These are phyloP conservation scores for Sordariomycetes sp. DNA, from an alignment of 2,329 filamentous ascomycete genomes.

Conservation along the genomic window DNA sequence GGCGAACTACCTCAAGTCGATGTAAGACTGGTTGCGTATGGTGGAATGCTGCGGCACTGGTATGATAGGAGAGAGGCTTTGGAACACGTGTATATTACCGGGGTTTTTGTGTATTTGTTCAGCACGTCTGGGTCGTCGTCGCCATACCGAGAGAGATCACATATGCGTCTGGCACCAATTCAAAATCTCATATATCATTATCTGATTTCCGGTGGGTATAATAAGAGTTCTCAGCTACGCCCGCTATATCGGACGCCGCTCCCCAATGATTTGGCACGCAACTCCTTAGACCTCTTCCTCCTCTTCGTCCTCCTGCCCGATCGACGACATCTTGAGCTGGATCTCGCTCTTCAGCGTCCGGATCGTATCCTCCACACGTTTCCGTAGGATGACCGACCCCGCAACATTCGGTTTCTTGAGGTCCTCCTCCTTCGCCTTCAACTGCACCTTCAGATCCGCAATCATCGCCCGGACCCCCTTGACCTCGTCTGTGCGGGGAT, in stretches of 20 bases:
- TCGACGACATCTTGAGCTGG: slow-evolving; percentile 31
- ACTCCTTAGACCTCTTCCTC: slow-evolving; percentile 4
- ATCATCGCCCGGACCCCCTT: slow-evolving; percentile 46
- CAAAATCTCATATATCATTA: background rate
- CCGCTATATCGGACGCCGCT: background rate
- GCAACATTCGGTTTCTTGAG: slow-evolving; percentile 19
- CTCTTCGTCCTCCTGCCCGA: slow-evolving; percentile 17
- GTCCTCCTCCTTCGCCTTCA: slow-evolving; percentile 28
- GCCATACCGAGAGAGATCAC: background rate
- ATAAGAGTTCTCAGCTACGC: background rate
- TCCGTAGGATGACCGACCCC: slow-evolving; percentile 35
- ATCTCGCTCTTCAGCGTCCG: slow-evolving; percentile 33
- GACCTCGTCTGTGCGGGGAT: slow-evolving; percentile 35
- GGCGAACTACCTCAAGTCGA: slow-evolving; percentile 72
- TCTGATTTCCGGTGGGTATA: background rate
- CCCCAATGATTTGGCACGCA: background rate
- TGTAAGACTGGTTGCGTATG: slow-evolving; percentile 35
- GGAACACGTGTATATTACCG: background rate
- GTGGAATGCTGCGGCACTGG: background rate
- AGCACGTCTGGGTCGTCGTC: background rate
- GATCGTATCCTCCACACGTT: slow-evolving; percentile 38
- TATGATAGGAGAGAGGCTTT: background rate
- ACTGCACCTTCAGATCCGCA: slow-evolving; percentile 38
- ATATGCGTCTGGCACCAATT: background rate
- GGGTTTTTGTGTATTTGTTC: background rate